Evolutionary conservation across 164 flowering plant genomes (phyloP).

Genomic region (Malania oleifera): DNA sequence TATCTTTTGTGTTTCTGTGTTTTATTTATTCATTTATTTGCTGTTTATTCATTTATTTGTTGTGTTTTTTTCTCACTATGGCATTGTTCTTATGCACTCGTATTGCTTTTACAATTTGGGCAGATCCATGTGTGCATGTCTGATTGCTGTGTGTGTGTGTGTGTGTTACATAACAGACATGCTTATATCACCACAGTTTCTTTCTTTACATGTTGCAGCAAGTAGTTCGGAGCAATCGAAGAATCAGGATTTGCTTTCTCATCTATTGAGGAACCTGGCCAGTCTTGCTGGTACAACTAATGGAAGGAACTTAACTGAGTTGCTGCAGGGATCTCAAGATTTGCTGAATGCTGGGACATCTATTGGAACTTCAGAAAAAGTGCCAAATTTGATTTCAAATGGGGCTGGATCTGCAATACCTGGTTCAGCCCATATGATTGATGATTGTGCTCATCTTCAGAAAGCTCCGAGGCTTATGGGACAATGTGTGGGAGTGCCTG

Average conservation of each 20-base stretch:
- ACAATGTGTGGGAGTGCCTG: constrained; percentile 15
- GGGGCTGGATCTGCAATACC: constrained; percentile 10
- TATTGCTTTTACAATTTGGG: no score
- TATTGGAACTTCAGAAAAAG: constrained; percentile 16
- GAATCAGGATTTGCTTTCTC: constrained; percentile 31
- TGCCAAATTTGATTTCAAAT: constrained; percentile 5
- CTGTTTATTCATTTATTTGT: no score
- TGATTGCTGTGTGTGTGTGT: no score
- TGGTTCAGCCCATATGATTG: constrained; percentile 13
- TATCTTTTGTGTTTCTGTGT: no score
- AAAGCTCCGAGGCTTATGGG: constrained; percentile 11
- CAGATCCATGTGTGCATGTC: no score
- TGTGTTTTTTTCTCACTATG: no score
- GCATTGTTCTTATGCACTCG: no score
- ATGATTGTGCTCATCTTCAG: constrained; percentile 10
- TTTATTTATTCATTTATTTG: no score
- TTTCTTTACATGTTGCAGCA: constrained; percentile 15
- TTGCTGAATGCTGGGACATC: constrained; percentile 16
- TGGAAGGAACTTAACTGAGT: constrained; percentile 13
- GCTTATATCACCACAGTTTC: no score
- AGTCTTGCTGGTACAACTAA: constrained; percentile 17
- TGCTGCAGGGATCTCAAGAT: constrained; percentile 19
- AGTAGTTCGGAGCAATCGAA: constrained; percentile 21
- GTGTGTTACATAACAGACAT: no score
- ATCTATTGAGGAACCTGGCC: constrained; percentile 26